A percentile compares a stretch with the other conserved stretches of the same genome.
These are phyloP conservation scores for Volvox reticuliferus DNA, from an alignment of 139 green algal species.

Conservation along the genomic window DNA sequence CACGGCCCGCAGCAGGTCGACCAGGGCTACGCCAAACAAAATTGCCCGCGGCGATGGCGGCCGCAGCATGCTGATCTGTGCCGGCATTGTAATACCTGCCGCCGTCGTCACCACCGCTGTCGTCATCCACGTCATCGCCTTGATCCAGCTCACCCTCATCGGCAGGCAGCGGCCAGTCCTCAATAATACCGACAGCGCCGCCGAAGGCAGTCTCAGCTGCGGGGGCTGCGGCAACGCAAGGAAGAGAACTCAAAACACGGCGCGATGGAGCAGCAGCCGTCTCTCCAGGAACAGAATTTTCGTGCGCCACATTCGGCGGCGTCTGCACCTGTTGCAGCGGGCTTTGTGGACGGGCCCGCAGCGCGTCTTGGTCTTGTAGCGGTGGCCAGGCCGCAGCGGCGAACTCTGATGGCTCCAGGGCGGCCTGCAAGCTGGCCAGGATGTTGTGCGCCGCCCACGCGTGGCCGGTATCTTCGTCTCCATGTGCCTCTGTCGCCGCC, in stretches of 20 bases:
- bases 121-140: neutral
- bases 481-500: too few species aligned
- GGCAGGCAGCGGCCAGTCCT: neutral
- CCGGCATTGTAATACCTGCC: neutral
- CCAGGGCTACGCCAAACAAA: neutral
- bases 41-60: neutral
- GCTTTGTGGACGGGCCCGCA: too few species aligned
- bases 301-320: neutral
- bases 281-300: neutral
- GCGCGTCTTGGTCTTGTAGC: neutral
- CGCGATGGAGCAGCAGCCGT: too few species aligned
- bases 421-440: neutral
- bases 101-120: neutral
- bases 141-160: neutral
- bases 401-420: neutral
- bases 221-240: neutral
- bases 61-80: neutral
- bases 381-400: neutral
- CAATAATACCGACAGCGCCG: neutral
- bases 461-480: neutral
- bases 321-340: neutral
- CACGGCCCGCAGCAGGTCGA: neutral
- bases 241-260: too few species aligned
- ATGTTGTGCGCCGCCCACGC: conserved; percentile 7
- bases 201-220: neutral